Conservation (phyloP, 2,329 filamentous ascomycete genomes). For the Aspergillus caelatus region DNA sequence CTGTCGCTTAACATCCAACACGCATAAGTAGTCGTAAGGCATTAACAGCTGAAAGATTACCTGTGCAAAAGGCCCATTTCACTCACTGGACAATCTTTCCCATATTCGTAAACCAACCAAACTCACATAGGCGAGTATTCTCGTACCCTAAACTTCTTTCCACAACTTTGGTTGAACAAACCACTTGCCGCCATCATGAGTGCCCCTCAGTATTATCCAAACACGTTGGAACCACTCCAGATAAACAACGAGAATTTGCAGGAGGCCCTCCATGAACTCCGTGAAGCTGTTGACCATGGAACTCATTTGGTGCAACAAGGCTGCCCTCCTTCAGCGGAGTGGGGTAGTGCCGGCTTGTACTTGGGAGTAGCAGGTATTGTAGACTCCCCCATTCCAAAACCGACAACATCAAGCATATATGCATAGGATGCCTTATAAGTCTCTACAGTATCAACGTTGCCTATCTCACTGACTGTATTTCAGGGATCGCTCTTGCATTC, state of each 20-base stretch:
- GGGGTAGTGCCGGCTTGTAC: conserved; percentile 34
- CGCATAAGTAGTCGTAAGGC: background rate
- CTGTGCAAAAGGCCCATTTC: background rate
- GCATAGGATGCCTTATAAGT: background rate
- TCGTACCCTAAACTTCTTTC: background rate
- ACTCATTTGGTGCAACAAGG: conserved; percentile 29
- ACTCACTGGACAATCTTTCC: background rate
- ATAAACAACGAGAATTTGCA: conserved; percentile 22
- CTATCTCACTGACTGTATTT: background rate
- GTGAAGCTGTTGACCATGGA: conserved; percentile 31
- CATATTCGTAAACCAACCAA: background rate
- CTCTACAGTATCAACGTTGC: conserved; percentile 7
- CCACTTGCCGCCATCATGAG: background rate
- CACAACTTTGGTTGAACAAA: background rate
- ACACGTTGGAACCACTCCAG: conserved; percentile 26
- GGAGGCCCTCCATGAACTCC: conserved; percentile 31
- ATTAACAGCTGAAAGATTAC: background rate
- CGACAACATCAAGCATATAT: background rate
- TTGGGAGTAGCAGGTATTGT: conserved; percentile 35
- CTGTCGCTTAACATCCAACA: background rate
- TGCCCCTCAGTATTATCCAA: conserved; percentile 30
- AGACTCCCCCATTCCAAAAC: background rate
- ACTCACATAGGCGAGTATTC: background rate
- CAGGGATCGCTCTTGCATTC: conserved; percentile 41
- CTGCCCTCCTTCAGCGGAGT: conserved; percentile 25